Evolutionary conservation across 2,329 filamentous ascomycete species (phyloP), one percentile per base, ranked within the genome.

Genomic region (Gaeumannomyces sp.): DNA sequence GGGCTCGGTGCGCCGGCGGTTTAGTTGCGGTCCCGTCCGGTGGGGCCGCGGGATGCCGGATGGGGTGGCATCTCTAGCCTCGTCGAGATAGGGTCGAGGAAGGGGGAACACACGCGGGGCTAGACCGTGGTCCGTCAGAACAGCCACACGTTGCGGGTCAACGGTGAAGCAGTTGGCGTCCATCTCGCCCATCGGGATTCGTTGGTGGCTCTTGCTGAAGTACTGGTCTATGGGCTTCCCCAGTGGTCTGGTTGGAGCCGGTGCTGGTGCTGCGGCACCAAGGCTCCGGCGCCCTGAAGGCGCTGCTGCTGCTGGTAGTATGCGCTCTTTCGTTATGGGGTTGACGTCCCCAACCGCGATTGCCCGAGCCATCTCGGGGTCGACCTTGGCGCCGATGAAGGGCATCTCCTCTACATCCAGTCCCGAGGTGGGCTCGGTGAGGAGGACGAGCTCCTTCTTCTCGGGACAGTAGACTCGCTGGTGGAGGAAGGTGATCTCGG

Each of bases 391-490:
- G 35, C 95, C 96, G 68, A 99, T 92, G 71, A 90, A 98, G 1
- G 89, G 85, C 82, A 97, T 88, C 58, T 89, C 85, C 13, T 87
- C 85, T 0, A 88, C 79, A 29, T 88, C 84, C 28, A 92, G 74
- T 5, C 85, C 85, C 7, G 83, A 78, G 0, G 86, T 84, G 0
- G 89, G 83, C 19, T 86, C 81, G 1, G 88, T 95, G 66, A 97
- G 81, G 66, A 92, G 88, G 57, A 97, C 90, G 59, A 98, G 77
- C 67, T 86, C 79, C 65, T 88, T 82, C 58, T 84, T 82, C 53
- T 82, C 79, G 0, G 94, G 93, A 73, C 94, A 98, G 75, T 91
- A 99, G 3, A 98, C 94, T 77, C 95, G 91, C 78, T 97, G 95
- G 72, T 98, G 91, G 25, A 97, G 78, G 72, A 99, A 99, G 0